These are phyloP conservation scores for Cardamine resedifolia DNA, from an alignment of 345 rosid species.

Conservation along the genomic window DNA sequence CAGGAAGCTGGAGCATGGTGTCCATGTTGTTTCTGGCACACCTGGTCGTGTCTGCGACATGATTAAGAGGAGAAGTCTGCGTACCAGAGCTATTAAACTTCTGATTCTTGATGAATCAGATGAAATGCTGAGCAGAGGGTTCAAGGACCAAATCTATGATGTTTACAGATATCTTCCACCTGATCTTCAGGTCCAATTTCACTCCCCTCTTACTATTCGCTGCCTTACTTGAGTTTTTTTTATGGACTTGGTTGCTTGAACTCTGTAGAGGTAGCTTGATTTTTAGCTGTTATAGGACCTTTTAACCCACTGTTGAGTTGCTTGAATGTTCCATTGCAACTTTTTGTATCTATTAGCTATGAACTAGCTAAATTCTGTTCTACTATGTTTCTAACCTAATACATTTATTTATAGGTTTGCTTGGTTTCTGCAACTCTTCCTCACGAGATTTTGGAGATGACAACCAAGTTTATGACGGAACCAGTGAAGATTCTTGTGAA, in stretches of 20 bases:
- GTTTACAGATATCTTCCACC: constrained; percentile 97
- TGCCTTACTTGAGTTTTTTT: background rate
- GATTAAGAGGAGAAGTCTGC: constrained; percentile 95
- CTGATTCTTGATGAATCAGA: constrained; percentile 81
- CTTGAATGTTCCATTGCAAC: background rate
- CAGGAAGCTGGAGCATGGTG: constrained; percentile 59
- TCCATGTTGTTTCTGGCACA: constrained; percentile 85
- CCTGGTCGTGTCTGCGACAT: constrained; percentile 98
- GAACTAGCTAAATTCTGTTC: background rate
- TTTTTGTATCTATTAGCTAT: background rate
- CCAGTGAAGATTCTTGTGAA: constrained; percentile 95
- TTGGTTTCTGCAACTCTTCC: constrained; percentile 97
- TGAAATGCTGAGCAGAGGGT: constrained; percentile 99
- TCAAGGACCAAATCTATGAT: constrained; percentile 96
- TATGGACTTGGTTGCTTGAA: constrained; percentile 1
- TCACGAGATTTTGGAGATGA: constrained; percentile 94
- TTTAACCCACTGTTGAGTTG: background rate
- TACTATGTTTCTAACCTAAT: background rate
- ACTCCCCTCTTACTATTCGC: background rate
- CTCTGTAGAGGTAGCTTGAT: background rate
- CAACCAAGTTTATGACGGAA: constrained; percentile 91
- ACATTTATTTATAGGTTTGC: constrained; percentile 52
- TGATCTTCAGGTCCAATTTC: constrained; percentile 81
- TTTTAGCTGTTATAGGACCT: background rate
- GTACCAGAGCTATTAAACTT: constrained; percentile 70